Percentiles rank a stretch among this genome's conserved stretches.
phyloP scores from a whole-genome alignment of 1,284 basidiomycete genomes.

The Bjerkandera adusta region DNA sequence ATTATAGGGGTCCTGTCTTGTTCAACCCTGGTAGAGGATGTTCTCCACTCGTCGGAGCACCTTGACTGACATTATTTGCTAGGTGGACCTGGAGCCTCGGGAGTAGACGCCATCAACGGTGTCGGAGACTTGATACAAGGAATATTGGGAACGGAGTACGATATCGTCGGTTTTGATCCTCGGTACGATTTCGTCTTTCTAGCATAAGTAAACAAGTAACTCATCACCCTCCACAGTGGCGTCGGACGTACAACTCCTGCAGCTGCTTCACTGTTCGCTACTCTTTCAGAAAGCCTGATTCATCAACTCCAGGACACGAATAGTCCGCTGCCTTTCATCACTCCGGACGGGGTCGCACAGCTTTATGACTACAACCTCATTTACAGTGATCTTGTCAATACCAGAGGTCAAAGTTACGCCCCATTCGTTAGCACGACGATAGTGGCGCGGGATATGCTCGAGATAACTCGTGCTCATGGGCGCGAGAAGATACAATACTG shows the following conservation, averaged over 20 bases:
- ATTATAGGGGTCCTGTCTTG: constrained; percentile 32
- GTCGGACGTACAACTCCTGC: constrained; percentile 1
- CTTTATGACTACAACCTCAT: too few species aligned
- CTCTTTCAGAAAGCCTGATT: constrained; percentile 1
- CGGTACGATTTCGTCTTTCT: constrained; percentile 19
- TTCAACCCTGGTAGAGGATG: constrained; percentile 37
- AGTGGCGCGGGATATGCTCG: constrained; percentile 27
- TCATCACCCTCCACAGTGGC: background rate
- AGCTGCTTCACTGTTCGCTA: too few species aligned
- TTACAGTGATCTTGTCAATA: background rate
- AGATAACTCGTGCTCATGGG: constrained; percentile 24
- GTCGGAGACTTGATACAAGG: constrained; percentile 1
- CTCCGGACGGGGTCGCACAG: constrained; percentile 1
- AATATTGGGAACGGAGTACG: constrained; percentile 28
- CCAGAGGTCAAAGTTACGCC: background rate
- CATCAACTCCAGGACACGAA: background rate
- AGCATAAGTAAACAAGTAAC: too few species aligned
- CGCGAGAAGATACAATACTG: constrained; percentile 26
- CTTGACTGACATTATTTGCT: too few species aligned
- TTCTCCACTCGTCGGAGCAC: too few species aligned
- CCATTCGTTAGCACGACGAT: background rate
- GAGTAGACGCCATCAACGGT: constrained; percentile 19
- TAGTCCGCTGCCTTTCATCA: background rate
- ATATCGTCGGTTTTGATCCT: constrained; percentile 35
- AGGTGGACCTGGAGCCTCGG: constrained; percentile 32